These are phyloP conservation scores for Parathielavia appendiculata DNA, from an alignment of 495 filamentous ascomycete genomes.

Conservation along the genomic window DNA sequence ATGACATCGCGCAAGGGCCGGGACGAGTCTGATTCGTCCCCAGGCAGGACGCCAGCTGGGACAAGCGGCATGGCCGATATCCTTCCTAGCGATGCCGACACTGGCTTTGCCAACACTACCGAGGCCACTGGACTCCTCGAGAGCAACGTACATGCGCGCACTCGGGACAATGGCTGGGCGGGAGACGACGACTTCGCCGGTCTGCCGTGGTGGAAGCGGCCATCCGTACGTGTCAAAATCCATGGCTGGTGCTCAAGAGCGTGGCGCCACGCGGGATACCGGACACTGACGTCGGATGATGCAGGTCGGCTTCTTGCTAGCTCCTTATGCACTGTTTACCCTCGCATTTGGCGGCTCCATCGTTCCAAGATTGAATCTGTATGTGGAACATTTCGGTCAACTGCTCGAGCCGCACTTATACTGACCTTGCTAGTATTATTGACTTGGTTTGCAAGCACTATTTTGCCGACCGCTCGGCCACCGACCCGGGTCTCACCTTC, in stretches of 20 bases:
- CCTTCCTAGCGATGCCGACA: not conserved
- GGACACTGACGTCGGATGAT: constrained; percentile 4
- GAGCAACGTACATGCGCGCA: constrained; percentile 7
- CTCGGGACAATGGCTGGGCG: constrained; percentile 31
- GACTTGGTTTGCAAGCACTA: constrained; percentile 76
- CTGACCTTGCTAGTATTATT: constrained; percentile 52
- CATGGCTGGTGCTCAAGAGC: not conserved
- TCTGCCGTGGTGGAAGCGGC: constrained; percentile 64
- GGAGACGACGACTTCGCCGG: constrained; percentile 56
- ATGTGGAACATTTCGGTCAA: constrained; percentile 14
- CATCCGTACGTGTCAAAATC: constrained; percentile 57
- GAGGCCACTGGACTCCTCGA: constrained; percentile 40
- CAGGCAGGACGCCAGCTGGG: not conserved
- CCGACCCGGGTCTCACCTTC: constrained; percentile 56
- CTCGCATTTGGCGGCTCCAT: constrained; percentile 78
- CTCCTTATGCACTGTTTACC: constrained; percentile 68
- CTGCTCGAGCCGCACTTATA: constrained; percentile 7
- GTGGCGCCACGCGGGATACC: not conserved
- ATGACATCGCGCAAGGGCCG: constrained; percentile 2
- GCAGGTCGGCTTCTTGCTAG: constrained; percentile 81
- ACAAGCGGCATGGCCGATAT: not conserved
- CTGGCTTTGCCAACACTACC: constrained; percentile 31
- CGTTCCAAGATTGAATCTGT: constrained; percentile 73
- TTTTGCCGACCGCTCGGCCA: constrained; percentile 53
- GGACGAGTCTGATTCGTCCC: not conserved